Conservation (phyloP, 148 eudicot species). For the Fagopyrum homotropicum region DNA sequence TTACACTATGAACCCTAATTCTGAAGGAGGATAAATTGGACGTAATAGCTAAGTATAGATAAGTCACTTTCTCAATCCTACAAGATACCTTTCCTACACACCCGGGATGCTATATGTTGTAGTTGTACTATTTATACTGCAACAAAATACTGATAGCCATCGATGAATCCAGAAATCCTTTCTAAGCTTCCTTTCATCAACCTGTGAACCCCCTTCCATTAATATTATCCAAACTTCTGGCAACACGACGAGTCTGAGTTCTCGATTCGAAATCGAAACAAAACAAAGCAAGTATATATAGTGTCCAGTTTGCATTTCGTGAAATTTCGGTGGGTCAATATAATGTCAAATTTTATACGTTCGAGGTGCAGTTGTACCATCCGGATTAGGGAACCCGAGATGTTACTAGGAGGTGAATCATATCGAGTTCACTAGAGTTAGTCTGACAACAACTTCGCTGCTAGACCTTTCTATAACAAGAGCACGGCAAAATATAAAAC, state of each 20-base stretch:
- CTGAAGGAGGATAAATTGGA: neutral
- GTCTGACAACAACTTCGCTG: too few relatives aligned
- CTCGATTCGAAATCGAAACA: neutral
- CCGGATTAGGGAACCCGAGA: too few relatives aligned
- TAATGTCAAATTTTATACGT: too few relatives aligned
- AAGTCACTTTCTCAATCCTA: neutral
- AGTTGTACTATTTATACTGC: neutral
- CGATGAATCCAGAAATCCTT: neutral
- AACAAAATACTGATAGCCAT: neutral
- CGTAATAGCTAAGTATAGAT: neutral
- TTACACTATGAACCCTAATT: neutral
- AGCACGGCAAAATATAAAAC: too few relatives aligned
- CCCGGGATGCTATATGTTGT: neutral
- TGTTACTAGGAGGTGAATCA: too few relatives aligned
- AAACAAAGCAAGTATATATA: neutral
- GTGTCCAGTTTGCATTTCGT: too few relatives aligned
- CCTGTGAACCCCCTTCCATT: constrained; percentile 12
- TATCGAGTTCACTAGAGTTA: too few relatives aligned
- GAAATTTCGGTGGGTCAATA: too few relatives aligned
- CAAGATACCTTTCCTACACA: constrained; percentile 8
- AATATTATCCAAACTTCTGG: constrained; percentile 9
- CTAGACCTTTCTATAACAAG: too few relatives aligned
- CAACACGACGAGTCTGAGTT: neutral
- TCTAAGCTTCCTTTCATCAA: neutral
- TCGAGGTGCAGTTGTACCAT: too few relatives aligned